Conservation (phyloP, 2,329 filamentous ascomycete species). For the Sphaerulina musiva region DNA sequence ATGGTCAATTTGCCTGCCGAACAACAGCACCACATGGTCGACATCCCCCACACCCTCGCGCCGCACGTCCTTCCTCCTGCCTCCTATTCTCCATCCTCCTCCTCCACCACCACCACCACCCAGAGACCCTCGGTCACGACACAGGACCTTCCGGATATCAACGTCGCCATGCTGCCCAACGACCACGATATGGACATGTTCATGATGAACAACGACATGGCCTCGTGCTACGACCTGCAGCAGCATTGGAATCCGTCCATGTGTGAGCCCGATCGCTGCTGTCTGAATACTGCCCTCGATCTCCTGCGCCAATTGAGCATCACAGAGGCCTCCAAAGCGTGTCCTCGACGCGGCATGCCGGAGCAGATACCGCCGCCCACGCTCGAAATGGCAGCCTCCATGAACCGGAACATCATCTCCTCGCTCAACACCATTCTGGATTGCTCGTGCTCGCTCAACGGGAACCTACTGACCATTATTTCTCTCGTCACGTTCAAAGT, state of each 20-base stretch:
- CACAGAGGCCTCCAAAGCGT: slow-evolving; percentile 1
- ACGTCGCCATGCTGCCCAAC: background rate
- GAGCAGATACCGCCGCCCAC: slow-evolving; percentile 3
- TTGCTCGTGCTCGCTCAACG: slow-evolving; percentile 4
- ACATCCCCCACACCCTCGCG: background rate
- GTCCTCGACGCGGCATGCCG: slow-evolving; percentile 1
- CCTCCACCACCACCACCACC: background rate
- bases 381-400: slow-evolving; percentile 6
- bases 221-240: background rate
- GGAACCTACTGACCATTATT: slow-evolving; percentile 6
- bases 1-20: background rate
- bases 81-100: background rate
- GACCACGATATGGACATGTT: slow-evolving; percentile 1
- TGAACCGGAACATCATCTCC: slow-evolving; percentile 1
- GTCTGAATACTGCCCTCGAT: slow-evolving; percentile 4
- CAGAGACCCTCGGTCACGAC: background rate
- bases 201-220: slow-evolving; percentile 2
- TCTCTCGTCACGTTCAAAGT: slow-evolving; percentile 5
- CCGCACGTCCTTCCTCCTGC: background rate
- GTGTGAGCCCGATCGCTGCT: slow-evolving; percentile 2
- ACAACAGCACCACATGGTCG: background rate
- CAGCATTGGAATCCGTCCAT: background rate
- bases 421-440: background rate
- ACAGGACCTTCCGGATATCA: background rate
- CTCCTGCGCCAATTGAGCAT: slow-evolving; percentile 1